Evolutionary conservation across 371 early-diverging fungal genomes (phyloP).

Genomic region (Rhizopus microsporus): DNA sequence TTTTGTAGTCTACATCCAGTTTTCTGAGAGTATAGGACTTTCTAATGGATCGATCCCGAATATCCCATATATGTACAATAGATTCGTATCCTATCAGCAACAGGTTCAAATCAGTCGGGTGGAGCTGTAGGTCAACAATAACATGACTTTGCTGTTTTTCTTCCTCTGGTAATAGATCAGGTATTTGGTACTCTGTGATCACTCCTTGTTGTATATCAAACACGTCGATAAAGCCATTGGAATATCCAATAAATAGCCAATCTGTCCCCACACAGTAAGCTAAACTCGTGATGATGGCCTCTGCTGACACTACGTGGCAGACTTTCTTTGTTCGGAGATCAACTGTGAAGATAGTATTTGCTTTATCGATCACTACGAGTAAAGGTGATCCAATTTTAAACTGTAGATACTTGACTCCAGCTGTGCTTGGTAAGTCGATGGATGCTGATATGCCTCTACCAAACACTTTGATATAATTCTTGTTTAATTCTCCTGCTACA

Average conservation of each 20-base stretch:
- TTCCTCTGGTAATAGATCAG: constrained; percentile 31
- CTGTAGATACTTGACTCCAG: constrained; percentile 50
- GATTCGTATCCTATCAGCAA: constrained; percentile 57
- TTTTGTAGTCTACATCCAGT: constrained; percentile 25
- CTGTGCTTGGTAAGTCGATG: constrained; percentile 24
- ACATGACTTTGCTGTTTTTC: constrained; percentile 15
- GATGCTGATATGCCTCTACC: constrained; percentile 41
- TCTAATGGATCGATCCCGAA: constrained; percentile 44
- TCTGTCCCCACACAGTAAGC: constrained; percentile 56
- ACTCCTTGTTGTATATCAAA: constrained; percentile 54
- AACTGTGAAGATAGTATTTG: constrained; percentile 52
- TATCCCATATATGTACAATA: constrained; percentile 50
- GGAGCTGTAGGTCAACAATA: constrained; percentile 54
- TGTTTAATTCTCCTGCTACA: constrained; percentile 20
- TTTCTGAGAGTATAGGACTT: constrained; percentile 25
- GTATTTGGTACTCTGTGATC: constrained; percentile 48
- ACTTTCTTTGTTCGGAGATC: constrained; percentile 49
- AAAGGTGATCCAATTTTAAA: constrained; percentile 55
- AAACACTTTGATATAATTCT: constrained; percentile 39
- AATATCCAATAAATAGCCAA: constrained; percentile 60
- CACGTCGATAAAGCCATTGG: constrained; percentile 56
- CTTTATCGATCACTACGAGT: constrained; percentile 49
- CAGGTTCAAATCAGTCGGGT: constrained; percentile 53
- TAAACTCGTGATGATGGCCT: constrained; percentile 53
- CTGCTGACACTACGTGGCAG: constrained; percentile 39